Base-by-base conservation (phyloP, 2,329 filamentous ascomycete genomes). In the Alternaria atra region DNA sequence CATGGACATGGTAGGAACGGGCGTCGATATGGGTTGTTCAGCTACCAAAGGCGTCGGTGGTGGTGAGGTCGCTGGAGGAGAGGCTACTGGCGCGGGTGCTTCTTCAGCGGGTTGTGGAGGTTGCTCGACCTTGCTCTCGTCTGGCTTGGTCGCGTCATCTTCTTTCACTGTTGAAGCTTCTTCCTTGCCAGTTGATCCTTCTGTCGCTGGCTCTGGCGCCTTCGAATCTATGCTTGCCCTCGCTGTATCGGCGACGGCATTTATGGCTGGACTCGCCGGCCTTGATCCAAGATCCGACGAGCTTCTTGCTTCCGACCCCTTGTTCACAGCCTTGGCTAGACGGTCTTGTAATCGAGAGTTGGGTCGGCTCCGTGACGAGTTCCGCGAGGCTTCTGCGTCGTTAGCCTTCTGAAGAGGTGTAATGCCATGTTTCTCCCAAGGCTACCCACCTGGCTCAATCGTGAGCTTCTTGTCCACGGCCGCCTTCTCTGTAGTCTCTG, bases 311-410 rank as follows among this genome's bases (percentile, higher is more conserved):
- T 81, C 83, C 39, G 79, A 76, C 2, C 91, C 92, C 60, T 90
- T 90, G 3, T 90, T 92, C 71, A 97, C 88, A 30, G 94, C 95
- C 73, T 92, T 92, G 30, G 94, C 94, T 61, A 99, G 84, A 63
- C 93, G 87, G 76, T 97, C 94, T 75, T 97, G 94, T 43, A 99
- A 83, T 53, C 93, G 88, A 70, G 96, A 93, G 79, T 93, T 95
- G 62, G 86, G 83, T 67, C 88, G 86, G 64, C 84, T 87, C 42
- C 86, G 87, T 5, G 90, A 90, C 23, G 90, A 85, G 66, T 84
- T 87, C 73, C 90, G 86, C 52, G 90, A 89, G 55, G 85, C 79
- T 61, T 76, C 84, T 85, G 50, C 17, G 40, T 20, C 39, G 60
- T 77, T 62, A 77, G 73, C 69, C 17, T 58, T 48, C 44, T 46